Evolutionary conservation across 2,329 filamentous ascomycete species (phyloP).

Genomic region (Fusarium nygamai): DNA sequence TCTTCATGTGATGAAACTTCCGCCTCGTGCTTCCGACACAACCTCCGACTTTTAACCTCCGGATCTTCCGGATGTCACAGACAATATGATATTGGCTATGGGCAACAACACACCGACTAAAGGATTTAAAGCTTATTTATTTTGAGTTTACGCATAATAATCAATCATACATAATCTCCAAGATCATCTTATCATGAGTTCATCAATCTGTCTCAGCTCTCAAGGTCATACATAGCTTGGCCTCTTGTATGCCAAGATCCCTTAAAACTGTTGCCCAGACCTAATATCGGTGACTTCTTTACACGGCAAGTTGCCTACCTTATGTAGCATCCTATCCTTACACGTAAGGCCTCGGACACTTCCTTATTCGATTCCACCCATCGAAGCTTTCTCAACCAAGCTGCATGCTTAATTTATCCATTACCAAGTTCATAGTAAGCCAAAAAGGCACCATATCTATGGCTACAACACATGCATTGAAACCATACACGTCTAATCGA

Average conservation of each 20-base stretch:
- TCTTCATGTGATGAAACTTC: not conserved
- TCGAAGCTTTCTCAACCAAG: not conserved
- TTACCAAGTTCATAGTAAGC: not conserved
- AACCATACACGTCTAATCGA: not conserved
- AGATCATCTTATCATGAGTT: not conserved
- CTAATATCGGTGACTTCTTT: not conserved
- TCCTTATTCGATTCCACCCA: not conserved
- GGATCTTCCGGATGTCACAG: conserved; percentile 14
- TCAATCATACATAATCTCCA: not conserved
- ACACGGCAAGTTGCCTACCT: not conserved
- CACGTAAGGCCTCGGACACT: not conserved
- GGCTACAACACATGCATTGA: not conserved
- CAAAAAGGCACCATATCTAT: not conserved
- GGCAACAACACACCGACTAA: not conserved
- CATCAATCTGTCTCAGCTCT: not conserved
- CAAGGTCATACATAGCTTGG: not conserved
- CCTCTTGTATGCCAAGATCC: conserved; percentile 3
- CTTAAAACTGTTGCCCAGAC: not conserved
- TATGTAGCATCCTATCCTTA: not conserved
- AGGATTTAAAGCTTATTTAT: not conserved
- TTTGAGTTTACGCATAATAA: not conserved
- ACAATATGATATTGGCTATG: not conserved
- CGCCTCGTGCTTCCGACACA: conserved; percentile 5
- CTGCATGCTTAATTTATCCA: not conserved
- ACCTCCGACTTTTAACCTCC: conserved; percentile 5